Evolutionary conservation across 768 basidiomycete species (phyloP), one percentile per base, ranked within the genome.

Genomic region (Boletus vinaceobasis): DNA sequence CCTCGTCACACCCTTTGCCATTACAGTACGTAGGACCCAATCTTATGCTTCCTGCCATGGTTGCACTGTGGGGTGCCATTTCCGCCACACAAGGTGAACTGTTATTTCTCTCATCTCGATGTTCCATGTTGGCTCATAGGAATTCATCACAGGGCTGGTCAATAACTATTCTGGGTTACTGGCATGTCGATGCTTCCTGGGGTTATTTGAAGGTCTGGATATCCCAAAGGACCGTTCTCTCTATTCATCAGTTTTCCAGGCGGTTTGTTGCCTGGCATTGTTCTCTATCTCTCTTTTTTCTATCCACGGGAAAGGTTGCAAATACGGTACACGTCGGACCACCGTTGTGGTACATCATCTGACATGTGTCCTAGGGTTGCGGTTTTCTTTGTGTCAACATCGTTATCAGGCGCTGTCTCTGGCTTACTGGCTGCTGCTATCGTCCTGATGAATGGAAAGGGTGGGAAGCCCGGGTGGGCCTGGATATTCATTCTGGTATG

Each of bases 341-440:
- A 49, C 10, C 37, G 37, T 31, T 43, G 42, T 57, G 2, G 13
- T 46, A 51, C 63, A 23, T 10, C 17, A 15, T 48, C 32, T 56
- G 23, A 59, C 7, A 5, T 17, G 13, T 53, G 26, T 32, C n/a
- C 15, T 10, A 78, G 77, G 19, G 61, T 77, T 43, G 72, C 77
- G 1, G 47, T 66, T 0, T 76, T 78, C 57, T 75, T 71, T 46
- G 69, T 71, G 1, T 64, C 75, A 7, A 75, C 83, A 3, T 82
- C 82, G n/a, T 71, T 83, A 4, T 77, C 85, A 0, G 82, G 83
- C 2, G 79, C 82, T 0, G 84, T 86, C 60, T 85, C 83, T 7
- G 86, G 87, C 40, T 69, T 88, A 8, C 74, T 88, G 1, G 85
- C 85, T 1, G 73, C 81, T 32, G 83, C 75, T 1, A 84, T 88